Conservation (phyloP, 768 basidiomycete species). For the Lactarius hengduanensis region DNA sequence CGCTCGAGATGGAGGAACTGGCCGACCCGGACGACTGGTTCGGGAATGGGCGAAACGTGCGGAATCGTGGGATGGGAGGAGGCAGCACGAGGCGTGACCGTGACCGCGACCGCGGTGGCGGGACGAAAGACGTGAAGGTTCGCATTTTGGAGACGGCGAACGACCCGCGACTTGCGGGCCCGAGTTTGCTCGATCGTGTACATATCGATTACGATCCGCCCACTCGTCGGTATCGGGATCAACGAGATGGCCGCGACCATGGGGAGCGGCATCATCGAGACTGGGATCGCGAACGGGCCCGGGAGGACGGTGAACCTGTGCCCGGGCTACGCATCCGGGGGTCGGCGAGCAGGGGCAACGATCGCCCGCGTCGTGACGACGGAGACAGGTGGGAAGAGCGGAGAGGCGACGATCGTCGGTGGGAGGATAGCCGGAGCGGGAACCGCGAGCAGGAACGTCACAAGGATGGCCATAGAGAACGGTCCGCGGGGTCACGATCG, state of each 20-base stretch:
- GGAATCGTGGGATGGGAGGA: slow-evolving; percentile 35
- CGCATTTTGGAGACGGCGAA: slow-evolving; percentile 28
- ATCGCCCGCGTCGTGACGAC: slow-evolving; percentile 9
- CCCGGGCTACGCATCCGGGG: slow-evolving; percentile 9
- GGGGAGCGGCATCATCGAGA: slow-evolving; percentile 30
- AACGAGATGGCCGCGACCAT: slow-evolving; percentile 7
- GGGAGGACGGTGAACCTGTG: slow-evolving; percentile 15
- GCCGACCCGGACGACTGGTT: slow-evolving; percentile 73
- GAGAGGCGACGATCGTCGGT: slow-evolving; percentile 12
- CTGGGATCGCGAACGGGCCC: slow-evolving; percentile 26
- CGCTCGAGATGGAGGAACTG: slow-evolving; percentile 43
- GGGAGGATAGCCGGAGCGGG: slow-evolving; percentile 22
- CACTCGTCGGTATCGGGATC: background rate
- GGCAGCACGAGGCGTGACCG: slow-evolving; percentile 13
- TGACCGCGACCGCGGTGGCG: slow-evolving; percentile 37
- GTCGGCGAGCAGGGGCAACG: background rate
- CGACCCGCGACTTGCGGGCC: slow-evolving; percentile 5
- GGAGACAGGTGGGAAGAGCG: slow-evolving; percentile 18
- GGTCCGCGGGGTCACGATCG: background rate
- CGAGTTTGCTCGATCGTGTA: slow-evolving; percentile 21
- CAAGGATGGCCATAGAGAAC: background rate
- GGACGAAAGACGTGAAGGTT: slow-evolving; percentile 29
- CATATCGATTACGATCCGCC: background rate
- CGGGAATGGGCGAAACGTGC: slow-evolving; percentile 38
- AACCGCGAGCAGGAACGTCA: slow-evolving; percentile 24